Evolutionary conservation across 2,329 filamentous ascomycete species (phyloP), one percentile per base, ranked within the genome.

Genomic region (Lachnellula willkommii): DNA sequence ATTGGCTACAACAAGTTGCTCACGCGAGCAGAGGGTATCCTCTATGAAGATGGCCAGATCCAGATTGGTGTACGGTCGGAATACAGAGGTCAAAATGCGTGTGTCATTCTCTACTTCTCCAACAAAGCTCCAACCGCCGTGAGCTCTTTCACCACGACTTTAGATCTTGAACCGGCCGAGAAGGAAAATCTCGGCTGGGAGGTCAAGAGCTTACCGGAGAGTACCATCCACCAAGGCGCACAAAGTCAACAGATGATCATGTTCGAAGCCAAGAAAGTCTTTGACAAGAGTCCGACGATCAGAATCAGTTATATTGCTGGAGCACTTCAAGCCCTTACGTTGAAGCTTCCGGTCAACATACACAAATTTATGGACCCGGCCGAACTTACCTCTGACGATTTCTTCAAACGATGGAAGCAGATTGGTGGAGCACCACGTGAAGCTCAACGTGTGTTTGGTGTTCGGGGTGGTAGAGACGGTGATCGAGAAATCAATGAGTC

Each of bases 321-420:
- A 59, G 90, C 94, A 2, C 76, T 99, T 55, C 94, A 99, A 72
- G 93, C 90, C 1, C 77, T 97, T 40, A 99, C 94, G 0, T 77
- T 99, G 42, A 93, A 95, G 71, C 79, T 99, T 4, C 94, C 94
- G 0, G 82, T 99, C 4, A 78, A 89, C 0, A 82, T 93, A 53
- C 93, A 97, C 73, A 96, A 96, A 71, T 99, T 96, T 69, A 96
- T 97, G 91, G 92, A 96, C 60, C 84, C 89, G 0, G 92, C 94
- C 0, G 87, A 94, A 55, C 77, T 99, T 40, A 83, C 83, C 6
- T 84, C 87, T 0, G 94, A 99, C 52, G 94, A 99, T 69, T 99
- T 97, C 74, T 99, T 99, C 82, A 96, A 95, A 78, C 81, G 95
- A 51, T 99, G 94, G 94, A 95, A 96, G 78, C 94, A 99, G 74